Percentiles rank a stretch among this genome's conserved stretches.
These are phyloP conservation scores for Hortiboletus campestris DNA, from an alignment of 768 basidiomycete genomes.

Conservation along the genomic window DNA sequence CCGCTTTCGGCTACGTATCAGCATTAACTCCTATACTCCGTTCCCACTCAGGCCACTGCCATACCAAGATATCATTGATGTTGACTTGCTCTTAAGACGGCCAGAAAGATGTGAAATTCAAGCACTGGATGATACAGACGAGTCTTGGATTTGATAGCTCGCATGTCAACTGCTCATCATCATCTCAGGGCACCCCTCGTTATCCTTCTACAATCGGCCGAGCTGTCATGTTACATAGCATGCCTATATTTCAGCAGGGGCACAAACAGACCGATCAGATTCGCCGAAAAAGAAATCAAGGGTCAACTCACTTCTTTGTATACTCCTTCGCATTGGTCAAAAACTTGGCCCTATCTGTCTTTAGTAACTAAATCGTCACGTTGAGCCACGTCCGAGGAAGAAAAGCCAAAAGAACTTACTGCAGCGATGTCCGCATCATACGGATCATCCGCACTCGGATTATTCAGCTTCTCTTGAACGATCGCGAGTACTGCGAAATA, in stretches of 20 bases:
- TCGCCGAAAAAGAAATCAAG: neutral
- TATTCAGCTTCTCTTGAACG: slow-evolving; percentile 84
- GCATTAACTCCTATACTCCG: slow-evolving; percentile 3
- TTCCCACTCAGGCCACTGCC: slow-evolving; percentile 3
- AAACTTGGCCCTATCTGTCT: slow-evolving; percentile 76
- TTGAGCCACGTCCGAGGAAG: neutral
- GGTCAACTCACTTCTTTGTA: slow-evolving; percentile 68
- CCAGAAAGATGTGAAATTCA: slow-evolving; percentile 3
- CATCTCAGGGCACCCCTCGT: neutral
- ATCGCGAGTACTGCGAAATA: slow-evolving; percentile 58
- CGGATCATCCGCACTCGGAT: slow-evolving; percentile 85
- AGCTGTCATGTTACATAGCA: slow-evolving; percentile 17
- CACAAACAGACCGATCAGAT: slow-evolving; percentile 3
- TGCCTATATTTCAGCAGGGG: slow-evolving; percentile 9
- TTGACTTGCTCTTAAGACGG: neutral
- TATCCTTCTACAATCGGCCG: slow-evolving; percentile 5
- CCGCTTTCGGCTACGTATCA: slow-evolving; percentile 15
- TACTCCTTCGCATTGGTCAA: slow-evolving; percentile 74
- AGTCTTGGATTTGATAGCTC: slow-evolving; percentile 5
- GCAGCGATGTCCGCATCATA: slow-evolving; percentile 87
- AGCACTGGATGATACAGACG: slow-evolving; percentile 5
- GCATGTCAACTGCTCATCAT: neutral
- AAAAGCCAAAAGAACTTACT: slow-evolving; percentile 41
- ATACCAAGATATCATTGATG: neutral
- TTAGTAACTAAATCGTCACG: slow-evolving; percentile 51